These are phyloP conservation scores for Umbelopsis sp. DNA, from an alignment of 371 early-diverging fungal species.

Conservation along the genomic window DNA sequence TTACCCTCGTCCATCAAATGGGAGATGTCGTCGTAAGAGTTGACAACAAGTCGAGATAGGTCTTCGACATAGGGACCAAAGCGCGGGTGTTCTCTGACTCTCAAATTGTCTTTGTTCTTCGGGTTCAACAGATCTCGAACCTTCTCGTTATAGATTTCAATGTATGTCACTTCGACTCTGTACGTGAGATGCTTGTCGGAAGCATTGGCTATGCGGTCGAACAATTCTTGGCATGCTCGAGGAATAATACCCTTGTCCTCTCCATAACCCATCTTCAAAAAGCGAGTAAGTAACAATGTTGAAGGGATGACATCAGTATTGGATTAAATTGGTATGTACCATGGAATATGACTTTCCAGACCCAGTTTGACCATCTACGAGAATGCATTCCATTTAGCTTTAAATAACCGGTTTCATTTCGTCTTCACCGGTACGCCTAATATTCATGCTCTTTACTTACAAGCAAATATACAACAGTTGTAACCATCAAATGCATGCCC, in stretches of 20 bases:
- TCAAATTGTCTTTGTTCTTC: conserved; percentile 70
- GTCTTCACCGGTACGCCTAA: not conserved
- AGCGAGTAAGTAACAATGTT: too few relatives aligned
- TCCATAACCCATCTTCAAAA: conserved; percentile 61
- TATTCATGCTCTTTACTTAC: conserved; percentile 39
- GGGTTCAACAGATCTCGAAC: conserved; percentile 89
- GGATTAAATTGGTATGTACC: conserved; percentile 31
- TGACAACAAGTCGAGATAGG: conserved; percentile 77
- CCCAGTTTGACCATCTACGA: conserved; percentile 82
- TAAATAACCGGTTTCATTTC: not conserved
- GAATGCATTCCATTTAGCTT: not conserved
- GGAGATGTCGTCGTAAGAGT: conserved; percentile 73
- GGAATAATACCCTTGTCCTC: conserved; percentile 85
- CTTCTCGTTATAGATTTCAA: conserved; percentile 85
- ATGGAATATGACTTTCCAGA: conserved; percentile 82
- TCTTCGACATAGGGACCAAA: conserved; percentile 93
- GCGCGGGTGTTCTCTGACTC: conserved; percentile 85
- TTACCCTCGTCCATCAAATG: conserved; percentile 87
- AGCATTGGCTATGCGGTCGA: conserved; percentile 57
- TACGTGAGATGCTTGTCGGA: conserved; percentile 51
- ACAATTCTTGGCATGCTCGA: conserved; percentile 76
- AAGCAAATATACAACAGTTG: conserved; percentile 87
- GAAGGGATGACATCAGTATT: too few relatives aligned
- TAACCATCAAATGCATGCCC: conserved; percentile 88
- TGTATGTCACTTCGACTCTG: conserved; percentile 81